Base-by-base conservation (phyloP, 805 yeast species). In the Yamadazyma olivae region DNA sequence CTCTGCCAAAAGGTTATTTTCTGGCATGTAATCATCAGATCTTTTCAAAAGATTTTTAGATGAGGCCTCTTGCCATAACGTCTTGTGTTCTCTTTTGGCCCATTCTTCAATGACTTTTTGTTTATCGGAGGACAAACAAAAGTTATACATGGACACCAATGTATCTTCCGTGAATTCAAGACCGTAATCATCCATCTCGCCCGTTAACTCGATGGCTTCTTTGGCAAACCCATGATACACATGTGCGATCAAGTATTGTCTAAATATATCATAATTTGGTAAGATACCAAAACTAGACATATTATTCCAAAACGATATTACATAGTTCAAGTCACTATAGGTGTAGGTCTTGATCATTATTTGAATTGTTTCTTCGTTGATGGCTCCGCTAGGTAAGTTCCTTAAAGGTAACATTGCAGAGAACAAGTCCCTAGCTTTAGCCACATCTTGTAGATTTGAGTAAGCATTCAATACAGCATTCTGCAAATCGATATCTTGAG, bases 271-370 rank as follows among this genome's bases (percentile, higher is more conserved):
- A 23, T 70, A 57, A 40, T 74, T 70, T 0, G 86, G 85, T 9
- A 65, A 44, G 4, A 84, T 56, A 0, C 71, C 74, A 46, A 67
- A 77, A 26, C 62, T 62, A 1, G 81, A 72, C 17, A 84, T 53
- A 39, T 73, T 73, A 35, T 72, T 67, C 83, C 88, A 85, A 28
- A 82, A 74, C 28, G 71, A 65, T 39, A 71, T 74, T 6, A 81
- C 85, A 35, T 77, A 76, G 3, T 67, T 64, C 34, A 81, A 55
- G 10, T 79, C 71, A 40, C 71, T 67, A 40, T 67, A 67, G 6
- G 85, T 78, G 39, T 75, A 68, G 1, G 81, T 71, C 50, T 77
- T 79, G 45, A 85, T 55, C 83, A 84, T 80, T 49, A 81, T 77
- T 30, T 77, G 72, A 15, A 78, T 70, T 0, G 88, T 77, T 28